Percentiles rank a stretch among this genome's conserved stretches.
Evolutionary conservation across 192 early-diverging fungal genomes (phyloP).

Genomic region (Spinellus fusiger): DNA sequence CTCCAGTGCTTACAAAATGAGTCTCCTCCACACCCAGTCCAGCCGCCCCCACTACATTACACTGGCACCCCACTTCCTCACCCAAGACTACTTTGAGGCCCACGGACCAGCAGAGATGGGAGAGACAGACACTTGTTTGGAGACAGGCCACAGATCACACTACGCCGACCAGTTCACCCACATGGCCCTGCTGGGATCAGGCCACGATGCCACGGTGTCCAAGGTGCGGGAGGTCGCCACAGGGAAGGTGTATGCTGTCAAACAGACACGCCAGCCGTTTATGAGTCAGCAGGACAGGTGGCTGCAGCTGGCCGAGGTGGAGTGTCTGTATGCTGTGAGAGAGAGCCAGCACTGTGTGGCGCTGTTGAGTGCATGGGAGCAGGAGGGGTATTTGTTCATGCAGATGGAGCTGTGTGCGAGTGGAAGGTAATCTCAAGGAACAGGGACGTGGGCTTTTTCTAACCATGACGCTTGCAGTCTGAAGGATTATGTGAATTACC

Average conservation of each 20-base stretch:
- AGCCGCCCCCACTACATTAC: not conserved
- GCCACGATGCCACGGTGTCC: slow-evolving; percentile 76
- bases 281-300: slow-evolving; percentile 64
- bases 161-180: slow-evolving; percentile 68
- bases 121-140: not conserved
- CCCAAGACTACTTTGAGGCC: slow-evolving; percentile 22
- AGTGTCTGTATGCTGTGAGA: slow-evolving; percentile 67
- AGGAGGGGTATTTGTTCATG: slow-evolving; percentile 80
- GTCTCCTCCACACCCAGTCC: not conserved
- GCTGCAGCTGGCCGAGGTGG: slow-evolving; percentile 73
- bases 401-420: slow-evolving; percentile 83
- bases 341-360: slow-evolving; percentile 56
- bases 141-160: slow-evolving; percentile 56
- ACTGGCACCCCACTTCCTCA: slow-evolving; percentile 19
- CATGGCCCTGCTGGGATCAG: slow-evolving; percentile 60
- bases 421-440: slow-evolving; percentile 61
- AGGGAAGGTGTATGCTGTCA: slow-evolving; percentile 73
- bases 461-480: slow-evolving; percentile 8
- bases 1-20: not conserved
- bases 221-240: slow-evolving; percentile 63
- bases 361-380: slow-evolving; percentile 86
- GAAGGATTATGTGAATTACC: slow-evolving; percentile 5
- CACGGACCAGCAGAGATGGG: slow-evolving; percentile 8
- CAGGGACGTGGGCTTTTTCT: slow-evolving; percentile 10
- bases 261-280: slow-evolving; percentile 66